Conservation (phyloP, 768 basidiomycete genomes). For the Boletus insuetus region DNA sequence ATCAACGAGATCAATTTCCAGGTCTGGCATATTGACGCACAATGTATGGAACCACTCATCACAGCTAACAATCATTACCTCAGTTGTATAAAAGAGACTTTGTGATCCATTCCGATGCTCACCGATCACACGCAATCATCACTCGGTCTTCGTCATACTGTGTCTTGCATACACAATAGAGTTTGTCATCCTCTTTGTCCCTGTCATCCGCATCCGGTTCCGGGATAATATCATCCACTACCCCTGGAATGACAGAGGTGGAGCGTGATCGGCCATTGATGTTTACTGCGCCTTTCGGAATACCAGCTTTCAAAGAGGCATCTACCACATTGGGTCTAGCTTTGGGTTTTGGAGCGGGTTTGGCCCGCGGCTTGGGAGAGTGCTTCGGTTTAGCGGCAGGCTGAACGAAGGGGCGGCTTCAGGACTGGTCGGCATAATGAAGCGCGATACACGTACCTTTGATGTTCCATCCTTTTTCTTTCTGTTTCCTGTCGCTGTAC, state of each 20-base stretch:
- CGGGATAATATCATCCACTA: slow-evolving; percentile 39
- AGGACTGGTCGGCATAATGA: background rate
- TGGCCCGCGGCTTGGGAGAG: slow-evolving; percentile 31
- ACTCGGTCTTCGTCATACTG: slow-evolving; percentile 82
- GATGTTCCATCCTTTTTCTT: slow-evolving; percentile 29
- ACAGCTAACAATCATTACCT: slow-evolving; percentile 50
- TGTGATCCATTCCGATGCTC: slow-evolving; percentile 25
- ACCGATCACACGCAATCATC: slow-evolving; percentile 96
- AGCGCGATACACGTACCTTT: slow-evolving; percentile 17
- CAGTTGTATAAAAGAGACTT: background rate
- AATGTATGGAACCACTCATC: slow-evolving; percentile 94
- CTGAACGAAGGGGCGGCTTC: slow-evolving; percentile 6
- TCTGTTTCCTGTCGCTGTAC: slow-evolving; percentile 31
- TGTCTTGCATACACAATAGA: slow-evolving; percentile 89
- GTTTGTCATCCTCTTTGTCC: slow-evolving; percentile 46
- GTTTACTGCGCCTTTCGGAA: slow-evolving; percentile 24
- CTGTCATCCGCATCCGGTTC: slow-evolving; percentile 49
- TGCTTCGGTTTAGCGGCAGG: slow-evolving; percentile 28
- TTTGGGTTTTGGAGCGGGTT: slow-evolving; percentile 32
- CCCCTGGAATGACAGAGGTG: slow-evolving; percentile 62
- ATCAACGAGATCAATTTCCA: slow-evolving; percentile 84
- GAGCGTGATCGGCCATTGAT: slow-evolving; percentile 59
- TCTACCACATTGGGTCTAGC: slow-evolving; percentile 12
- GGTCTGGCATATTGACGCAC: slow-evolving; percentile 79
- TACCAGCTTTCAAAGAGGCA: slow-evolving; percentile 13